phyloP scores from a whole-genome alignment of 495 filamentous ascomycete species.

The Talaromyces trachyspermus region DNA sequence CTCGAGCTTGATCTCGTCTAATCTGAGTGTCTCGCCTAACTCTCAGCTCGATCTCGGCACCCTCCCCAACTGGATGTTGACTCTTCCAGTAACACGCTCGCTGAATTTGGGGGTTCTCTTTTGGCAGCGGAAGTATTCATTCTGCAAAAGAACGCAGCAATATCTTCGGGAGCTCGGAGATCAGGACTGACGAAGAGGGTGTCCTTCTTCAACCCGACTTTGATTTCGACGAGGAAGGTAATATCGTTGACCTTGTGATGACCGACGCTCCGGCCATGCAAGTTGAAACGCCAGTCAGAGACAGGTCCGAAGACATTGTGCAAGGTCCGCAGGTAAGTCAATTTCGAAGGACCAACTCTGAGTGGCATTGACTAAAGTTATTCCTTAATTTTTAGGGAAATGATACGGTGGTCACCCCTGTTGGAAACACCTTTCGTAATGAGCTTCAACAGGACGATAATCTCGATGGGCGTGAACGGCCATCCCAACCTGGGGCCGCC shows the following conservation, averaged over 20 bases:
- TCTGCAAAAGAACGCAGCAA: background rate
- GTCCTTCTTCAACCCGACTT: slow-evolving; percentile 57
- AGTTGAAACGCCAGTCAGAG: slow-evolving; percentile 20
- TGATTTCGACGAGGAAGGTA: slow-evolving; percentile 57
- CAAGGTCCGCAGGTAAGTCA: slow-evolving; percentile 20
- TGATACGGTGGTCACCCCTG: background rate
- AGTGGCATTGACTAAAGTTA: no score
- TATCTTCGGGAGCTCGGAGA: background rate
- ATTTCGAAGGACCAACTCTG: background rate
- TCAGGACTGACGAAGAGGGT: slow-evolving; percentile 37
- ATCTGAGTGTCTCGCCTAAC: slow-evolving; percentile 23
- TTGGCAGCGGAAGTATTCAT: slow-evolving; percentile 22
- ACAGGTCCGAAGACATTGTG: slow-evolving; percentile 7
- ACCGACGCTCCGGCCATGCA: slow-evolving; percentile 11
- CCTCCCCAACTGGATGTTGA: slow-evolving; percentile 26
- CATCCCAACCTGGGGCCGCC: slow-evolving; percentile 7
- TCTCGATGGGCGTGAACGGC: background rate
- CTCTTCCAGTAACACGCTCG: slow-evolving; percentile 23
- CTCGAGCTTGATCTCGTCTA: slow-evolving; percentile 14
- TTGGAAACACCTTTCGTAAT: background rate
- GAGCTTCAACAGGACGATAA: background rate
- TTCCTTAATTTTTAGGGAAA: no score
- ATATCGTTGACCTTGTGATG: slow-evolving; percentile 37
- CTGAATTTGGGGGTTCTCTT: slow-evolving; percentile 32
- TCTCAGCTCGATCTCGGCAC: slow-evolving; percentile 20